phyloP scores from a whole-genome alignment of 805 yeast species.

The Saturnispora bothae region DNA sequence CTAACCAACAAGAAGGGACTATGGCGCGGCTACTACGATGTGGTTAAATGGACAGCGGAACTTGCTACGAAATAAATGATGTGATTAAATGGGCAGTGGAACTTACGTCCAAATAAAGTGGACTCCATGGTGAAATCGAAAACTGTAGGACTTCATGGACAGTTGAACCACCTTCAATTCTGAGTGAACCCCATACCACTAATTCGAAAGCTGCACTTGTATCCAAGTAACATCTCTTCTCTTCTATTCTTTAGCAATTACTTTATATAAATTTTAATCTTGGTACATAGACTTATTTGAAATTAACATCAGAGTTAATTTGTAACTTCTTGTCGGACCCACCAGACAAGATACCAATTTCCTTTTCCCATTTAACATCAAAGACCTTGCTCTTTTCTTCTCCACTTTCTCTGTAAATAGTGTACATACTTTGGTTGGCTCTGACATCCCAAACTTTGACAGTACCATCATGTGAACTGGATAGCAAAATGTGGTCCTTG shows the following conservation, averaged over 20 bases:
- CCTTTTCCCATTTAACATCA: slow-evolving; percentile 74
- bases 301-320: slow-evolving; percentile 40
- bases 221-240: too few species aligned
- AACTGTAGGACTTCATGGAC: too few species aligned
- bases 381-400: slow-evolving; percentile 58
- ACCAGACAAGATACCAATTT: slow-evolving; percentile 80
- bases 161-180: too few species aligned
- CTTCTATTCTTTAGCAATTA: too few species aligned
- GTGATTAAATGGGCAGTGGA: too few species aligned
- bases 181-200: too few species aligned
- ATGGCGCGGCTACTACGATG: slow-evolving; percentile 74
- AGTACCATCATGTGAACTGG: slow-evolving; percentile 93
- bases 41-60: slow-evolving; percentile 42
- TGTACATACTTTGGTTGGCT: slow-evolving; percentile 70
- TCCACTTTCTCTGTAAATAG: slow-evolving; percentile 63
- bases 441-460: slow-evolving; percentile 94
- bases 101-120: too few species aligned
- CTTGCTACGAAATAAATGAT: too few species aligned
- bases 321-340: slow-evolving; percentile 92
- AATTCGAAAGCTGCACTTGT: too few species aligned
- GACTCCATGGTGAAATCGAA: too few species aligned
- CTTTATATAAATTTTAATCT: too few species aligned
- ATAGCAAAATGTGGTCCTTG: slow-evolving; percentile 71
- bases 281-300: slow-evolving; percentile 11
- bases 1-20: slow-evolving; percentile 54